Percentiles rank a stretch among this genome's conserved stretches.
Conservation (phyloP, 2,329 filamentous ascomycete species). For the Paramyrothecium roridum region DNA sequence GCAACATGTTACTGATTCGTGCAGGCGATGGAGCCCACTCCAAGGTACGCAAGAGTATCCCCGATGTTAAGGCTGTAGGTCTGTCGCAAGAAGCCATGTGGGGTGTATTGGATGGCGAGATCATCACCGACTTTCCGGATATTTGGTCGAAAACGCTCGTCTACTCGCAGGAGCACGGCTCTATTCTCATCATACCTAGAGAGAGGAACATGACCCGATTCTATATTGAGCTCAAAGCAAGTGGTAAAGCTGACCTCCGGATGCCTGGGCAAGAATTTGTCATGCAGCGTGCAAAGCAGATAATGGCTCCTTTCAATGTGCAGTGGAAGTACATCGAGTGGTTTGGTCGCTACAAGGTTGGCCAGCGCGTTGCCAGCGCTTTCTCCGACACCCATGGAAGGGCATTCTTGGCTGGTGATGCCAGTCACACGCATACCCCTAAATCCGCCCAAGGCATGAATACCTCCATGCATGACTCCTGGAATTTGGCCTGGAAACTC, state of each 20-base stretch:
- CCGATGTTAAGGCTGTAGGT: slow-evolving; percentile 50
- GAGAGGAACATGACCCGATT: slow-evolving; percentile 70
- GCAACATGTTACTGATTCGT: slow-evolving; percentile 5
- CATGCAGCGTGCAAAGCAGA: slow-evolving; percentile 62
- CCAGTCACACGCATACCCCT: slow-evolving; percentile 69
- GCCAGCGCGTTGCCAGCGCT: slow-evolving; percentile 66
- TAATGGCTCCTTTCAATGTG: slow-evolving; percentile 55
- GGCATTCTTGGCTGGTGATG: slow-evolving; percentile 69
- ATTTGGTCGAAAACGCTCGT: slow-evolving; percentile 72
- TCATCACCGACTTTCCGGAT: slow-evolving; percentile 71
- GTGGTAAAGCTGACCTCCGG: slow-evolving; percentile 34
- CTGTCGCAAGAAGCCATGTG: slow-evolving; percentile 55
- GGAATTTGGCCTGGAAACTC: slow-evolving; percentile 56
- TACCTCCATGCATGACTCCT: slow-evolving; percentile 55
- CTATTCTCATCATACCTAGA: slow-evolving; percentile 70
- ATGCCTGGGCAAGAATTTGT: slow-evolving; percentile 61
- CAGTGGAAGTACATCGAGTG: slow-evolving; percentile 61
- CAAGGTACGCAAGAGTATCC: slow-evolving; percentile 64
- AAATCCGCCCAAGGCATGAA: slow-evolving; percentile 72
- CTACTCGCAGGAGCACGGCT: slow-evolving; percentile 64
- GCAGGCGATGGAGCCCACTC: slow-evolving; percentile 68
- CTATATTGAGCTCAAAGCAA: slow-evolving; percentile 54
- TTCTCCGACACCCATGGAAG: slow-evolving; percentile 61
- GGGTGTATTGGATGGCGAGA: slow-evolving; percentile 69
- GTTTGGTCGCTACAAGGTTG: slow-evolving; percentile 71